phyloP scores from a whole-genome alignment of 345 rosid species.

The Acer negundo region DNA sequence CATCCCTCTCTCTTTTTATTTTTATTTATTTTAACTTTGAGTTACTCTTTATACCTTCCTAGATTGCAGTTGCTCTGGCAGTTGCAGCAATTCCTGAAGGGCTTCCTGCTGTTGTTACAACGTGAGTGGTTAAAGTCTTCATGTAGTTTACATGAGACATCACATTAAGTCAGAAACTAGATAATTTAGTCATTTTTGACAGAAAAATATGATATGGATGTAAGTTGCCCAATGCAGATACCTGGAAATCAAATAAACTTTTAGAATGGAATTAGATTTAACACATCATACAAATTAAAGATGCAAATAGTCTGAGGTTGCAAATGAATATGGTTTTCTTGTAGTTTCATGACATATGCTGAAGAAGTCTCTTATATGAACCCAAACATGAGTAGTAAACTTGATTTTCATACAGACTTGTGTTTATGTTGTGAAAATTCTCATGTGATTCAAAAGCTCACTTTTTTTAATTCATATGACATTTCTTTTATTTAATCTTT shows the following conservation, averaged over 20 bases:
- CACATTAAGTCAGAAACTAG: not conserved
- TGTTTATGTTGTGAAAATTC: not conserved
- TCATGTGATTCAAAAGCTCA: not conserved
- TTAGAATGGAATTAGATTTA: not conserved
- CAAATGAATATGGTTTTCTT: not conserved
- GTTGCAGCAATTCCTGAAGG: constrained; percentile 99
- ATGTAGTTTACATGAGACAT: not conserved
- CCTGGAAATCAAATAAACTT: not conserved
- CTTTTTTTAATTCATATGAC: constrained; percentile 17
- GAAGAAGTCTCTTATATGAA: not conserved
- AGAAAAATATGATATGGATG: not conserved
- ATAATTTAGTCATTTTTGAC: not conserved
- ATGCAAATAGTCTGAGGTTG: not conserved
- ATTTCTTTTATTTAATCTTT: constrained; percentile 11
- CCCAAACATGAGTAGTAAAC: not conserved
- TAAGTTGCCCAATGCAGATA: not conserved
- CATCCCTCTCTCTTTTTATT: not conserved
- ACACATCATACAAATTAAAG: not conserved
- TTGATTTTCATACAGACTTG: not conserved
- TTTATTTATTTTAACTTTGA: constrained; percentile 1
- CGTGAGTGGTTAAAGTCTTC: constrained; percentile 58
- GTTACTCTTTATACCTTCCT: constrained; percentile 42
- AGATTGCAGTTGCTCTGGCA: constrained; percentile 99
- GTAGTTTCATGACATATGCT: not conserved
- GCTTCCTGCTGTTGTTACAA: constrained; percentile 99